Evolutionary conservation across 257 asterid species (phyloP).

Genomic region (Salvia splendens): DNA sequence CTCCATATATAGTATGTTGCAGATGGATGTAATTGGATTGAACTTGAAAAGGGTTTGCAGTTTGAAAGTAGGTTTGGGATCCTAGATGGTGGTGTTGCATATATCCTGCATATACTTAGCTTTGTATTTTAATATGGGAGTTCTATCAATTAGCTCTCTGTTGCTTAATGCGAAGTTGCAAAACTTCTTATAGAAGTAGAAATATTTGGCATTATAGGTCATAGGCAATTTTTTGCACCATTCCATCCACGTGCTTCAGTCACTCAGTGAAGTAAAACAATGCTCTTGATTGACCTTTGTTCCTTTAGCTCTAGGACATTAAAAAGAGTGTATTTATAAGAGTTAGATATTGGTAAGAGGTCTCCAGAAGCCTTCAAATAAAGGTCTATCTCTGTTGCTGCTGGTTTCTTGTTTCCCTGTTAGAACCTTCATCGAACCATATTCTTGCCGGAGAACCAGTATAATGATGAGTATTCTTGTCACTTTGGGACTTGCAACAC

Average conservation of each 20-base stretch:
- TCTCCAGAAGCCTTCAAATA: neutral
- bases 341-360: slow-evolving; percentile 9
- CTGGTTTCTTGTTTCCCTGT: neutral
- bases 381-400: neutral
- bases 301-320: neutral
- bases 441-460: no score
- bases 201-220: slow-evolving; percentile 10
- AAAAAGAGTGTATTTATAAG: neutral
- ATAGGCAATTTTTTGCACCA: slow-evolving; percentile 1
- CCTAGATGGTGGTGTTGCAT: slow-evolving; percentile 14
- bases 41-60: neutral
- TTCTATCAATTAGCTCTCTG: neutral
- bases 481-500: neutral
- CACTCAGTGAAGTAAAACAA: neutral
- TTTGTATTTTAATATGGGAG: neutral
- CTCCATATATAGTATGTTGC: neutral
- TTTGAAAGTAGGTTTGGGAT: neutral
- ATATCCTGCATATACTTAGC: slow-evolving; percentile 8
- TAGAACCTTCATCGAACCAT: neutral
- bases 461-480: neutral
- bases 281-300: neutral
- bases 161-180: neutral
- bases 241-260: neutral
- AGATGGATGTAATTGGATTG: neutral
- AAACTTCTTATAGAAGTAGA: neutral